A percentile compares a stretch with the other conserved stretches of the same genome.
phyloP scores from a whole-genome alignment of 129 eudicot species.

The Lonicera japonica region DNA sequence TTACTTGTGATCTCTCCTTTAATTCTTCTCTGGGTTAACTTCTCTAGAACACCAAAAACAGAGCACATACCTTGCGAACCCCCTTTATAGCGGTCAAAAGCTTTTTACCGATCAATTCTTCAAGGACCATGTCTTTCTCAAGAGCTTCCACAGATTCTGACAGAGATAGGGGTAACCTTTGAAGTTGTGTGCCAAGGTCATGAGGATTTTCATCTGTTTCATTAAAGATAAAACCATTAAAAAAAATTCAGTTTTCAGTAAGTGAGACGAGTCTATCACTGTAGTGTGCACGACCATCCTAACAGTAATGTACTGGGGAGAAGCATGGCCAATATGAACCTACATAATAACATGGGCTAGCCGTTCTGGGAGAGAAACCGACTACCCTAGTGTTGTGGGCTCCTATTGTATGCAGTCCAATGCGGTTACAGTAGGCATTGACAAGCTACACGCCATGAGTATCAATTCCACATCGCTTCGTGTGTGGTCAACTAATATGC shows the following conservation, averaged over 20 bases:
- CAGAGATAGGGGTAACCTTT: constrained; percentile 70
- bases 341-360: no score
- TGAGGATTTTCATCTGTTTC: constrained; percentile 78
- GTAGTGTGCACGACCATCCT: not conserved
- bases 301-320: no score
- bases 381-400: no score
- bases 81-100: constrained; percentile 69
- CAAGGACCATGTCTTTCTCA: constrained; percentile 46
- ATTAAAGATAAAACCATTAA: not conserved
- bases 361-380: no score
- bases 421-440: no score
- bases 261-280: not conserved
- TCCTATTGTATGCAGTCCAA: no score
- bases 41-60: not conserved
- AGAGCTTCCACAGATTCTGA: constrained; percentile 85
- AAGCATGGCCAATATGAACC: no score
- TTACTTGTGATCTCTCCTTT: not conserved
- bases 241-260: not conserved
- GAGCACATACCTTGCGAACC: constrained; percentile 63
- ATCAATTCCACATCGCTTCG: no score
- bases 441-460: no score
- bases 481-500: no score
- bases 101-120: constrained; percentile 72
- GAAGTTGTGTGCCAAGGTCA: constrained; percentile 37
- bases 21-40: not conserved